Conservation (phyloP, 257 asterid species). For the Anisodus tanguticus region DNA sequence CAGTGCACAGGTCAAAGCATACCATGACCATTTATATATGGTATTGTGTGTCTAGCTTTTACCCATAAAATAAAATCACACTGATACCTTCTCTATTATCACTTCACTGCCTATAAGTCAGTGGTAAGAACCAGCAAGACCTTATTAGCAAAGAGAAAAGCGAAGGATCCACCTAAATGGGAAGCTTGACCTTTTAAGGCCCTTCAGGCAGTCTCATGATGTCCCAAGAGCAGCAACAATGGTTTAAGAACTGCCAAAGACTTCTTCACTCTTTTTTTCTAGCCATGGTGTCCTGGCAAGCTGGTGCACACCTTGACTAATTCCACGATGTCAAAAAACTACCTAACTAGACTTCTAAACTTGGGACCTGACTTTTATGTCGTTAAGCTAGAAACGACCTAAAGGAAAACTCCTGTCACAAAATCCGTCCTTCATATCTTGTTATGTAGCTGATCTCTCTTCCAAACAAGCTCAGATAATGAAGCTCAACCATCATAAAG, state of each 20-base stretch:
- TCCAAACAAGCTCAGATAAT: slow-evolving; percentile 21
- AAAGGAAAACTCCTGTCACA: neutral
- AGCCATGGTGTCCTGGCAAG: neutral
- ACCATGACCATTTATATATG: neutral
- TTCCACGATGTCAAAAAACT: neutral
- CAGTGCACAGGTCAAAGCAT: neutral
- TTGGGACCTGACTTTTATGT: slow-evolving; percentile 21
- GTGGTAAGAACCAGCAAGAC: neutral
- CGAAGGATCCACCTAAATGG: neutral
- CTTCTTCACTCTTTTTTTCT: neutral
- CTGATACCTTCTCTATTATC: neutral
- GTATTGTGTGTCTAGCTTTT: slow-evolving; percentile 15
- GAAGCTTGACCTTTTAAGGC: slow-evolving; percentile 16
- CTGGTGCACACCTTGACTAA: neutral
- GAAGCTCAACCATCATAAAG: slow-evolving; percentile 18
- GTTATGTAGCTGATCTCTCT: slow-evolving; percentile 17
- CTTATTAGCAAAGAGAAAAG: neutral
- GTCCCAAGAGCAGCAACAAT: slow-evolving; percentile 21
- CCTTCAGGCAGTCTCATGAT: neutral
- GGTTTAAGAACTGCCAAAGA: neutral
- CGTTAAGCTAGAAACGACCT: neutral
- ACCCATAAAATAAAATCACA: neutral
- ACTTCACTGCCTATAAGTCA: neutral
- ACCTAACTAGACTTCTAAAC: neutral
- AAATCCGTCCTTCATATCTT: slow-evolving; percentile 4